Conservation (phyloP, 78 protist genomes). For the Dictyostelium purpureum region DNA sequence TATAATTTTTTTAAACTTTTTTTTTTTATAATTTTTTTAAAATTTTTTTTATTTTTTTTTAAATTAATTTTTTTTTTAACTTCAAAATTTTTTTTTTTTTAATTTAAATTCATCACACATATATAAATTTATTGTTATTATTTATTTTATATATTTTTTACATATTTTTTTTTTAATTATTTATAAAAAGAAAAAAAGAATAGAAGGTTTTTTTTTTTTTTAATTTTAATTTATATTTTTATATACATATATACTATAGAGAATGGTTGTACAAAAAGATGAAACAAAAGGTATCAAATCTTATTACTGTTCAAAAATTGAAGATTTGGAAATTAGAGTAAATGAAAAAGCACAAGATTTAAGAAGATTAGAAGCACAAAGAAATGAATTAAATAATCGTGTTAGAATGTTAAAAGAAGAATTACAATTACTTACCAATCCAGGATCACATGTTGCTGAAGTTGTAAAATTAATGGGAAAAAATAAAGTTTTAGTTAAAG, state of each 20-base stretch:
- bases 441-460: conserved; percentile 98
- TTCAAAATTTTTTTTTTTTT: too few species aligned
- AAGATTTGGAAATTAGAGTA: conserved; percentile 66
- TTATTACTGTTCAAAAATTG: conserved; percentile 74
- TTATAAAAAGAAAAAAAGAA: neutral
- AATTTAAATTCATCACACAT: too few species aligned
- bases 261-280: conserved; percentile 29
- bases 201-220: too few species aligned
- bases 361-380: conserved; percentile 97
- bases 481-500: conserved; percentile 95
- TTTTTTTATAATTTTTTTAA: too few species aligned
- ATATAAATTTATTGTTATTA: too few species aligned
- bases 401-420: conserved; percentile 98
- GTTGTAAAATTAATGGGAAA: conserved; percentile 98
- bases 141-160: too few species aligned
- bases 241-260: neutral
- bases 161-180: neutral
- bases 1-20: neutral
- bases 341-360: conserved; percentile 89
- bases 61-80: too few species aligned
- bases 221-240: too few species aligned
- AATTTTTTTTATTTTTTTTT: too few species aligned
- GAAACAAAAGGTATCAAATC: conserved; percentile 78
- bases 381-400: conserved; percentile 96
- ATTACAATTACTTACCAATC: conserved; percentile 92